phyloP scores from a whole-genome alignment of 2,329 filamentous ascomycete species.

The Fusarium sp. region DNA sequence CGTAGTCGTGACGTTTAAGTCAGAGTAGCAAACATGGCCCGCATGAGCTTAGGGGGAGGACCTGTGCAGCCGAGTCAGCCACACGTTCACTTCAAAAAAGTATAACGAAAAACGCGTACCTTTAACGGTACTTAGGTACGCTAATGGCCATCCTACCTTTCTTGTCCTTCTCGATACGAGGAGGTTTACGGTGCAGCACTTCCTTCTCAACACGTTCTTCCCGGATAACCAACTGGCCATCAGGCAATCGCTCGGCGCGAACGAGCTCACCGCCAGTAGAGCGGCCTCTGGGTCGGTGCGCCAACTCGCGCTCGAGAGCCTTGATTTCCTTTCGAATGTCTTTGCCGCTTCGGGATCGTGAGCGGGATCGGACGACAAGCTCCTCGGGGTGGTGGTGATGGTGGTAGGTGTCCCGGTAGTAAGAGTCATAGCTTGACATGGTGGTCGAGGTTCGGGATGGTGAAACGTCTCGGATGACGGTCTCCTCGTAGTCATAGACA shows the following conservation, averaged over 20 bases:
- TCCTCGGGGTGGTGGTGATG: slow-evolving; percentile 49
- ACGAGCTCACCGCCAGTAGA: slow-evolving; percentile 63
- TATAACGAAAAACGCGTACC: slow-evolving; percentile 55
- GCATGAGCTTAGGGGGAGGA: slow-evolving; percentile 71
- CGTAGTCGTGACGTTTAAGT: slow-evolving; percentile 59
- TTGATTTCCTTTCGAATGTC: slow-evolving; percentile 80
- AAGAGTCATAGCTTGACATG: slow-evolving; percentile 49
- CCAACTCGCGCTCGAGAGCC: slow-evolving; percentile 68
- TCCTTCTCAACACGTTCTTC: slow-evolving; percentile 68
- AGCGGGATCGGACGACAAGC: slow-evolving; percentile 57
- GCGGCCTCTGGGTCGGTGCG: slow-evolving; percentile 51
- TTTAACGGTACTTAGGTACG: slow-evolving; percentile 75
- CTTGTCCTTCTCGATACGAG: slow-evolving; percentile 86
- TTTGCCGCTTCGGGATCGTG: slow-evolving; percentile 62
- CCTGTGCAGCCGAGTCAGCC: slow-evolving; percentile 59
- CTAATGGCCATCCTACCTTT: slow-evolving; percentile 96
- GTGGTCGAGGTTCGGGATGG: slow-evolving; percentile 57
- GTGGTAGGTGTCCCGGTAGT: slow-evolving; percentile 45
- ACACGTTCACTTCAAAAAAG: slow-evolving; percentile 30
- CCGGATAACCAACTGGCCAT: slow-evolving; percentile 72
- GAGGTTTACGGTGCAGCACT: slow-evolving; percentile 64
- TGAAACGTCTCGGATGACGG: slow-evolving; percentile 62
- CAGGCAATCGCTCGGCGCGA: slow-evolving; percentile 66
- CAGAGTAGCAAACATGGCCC: slow-evolving; percentile 76
- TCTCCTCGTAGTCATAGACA: slow-evolving; percentile 58